Percentiles rank a stretch among this genome's conserved stretches.
phyloP scores from a whole-genome alignment of 495 filamentous ascomycete species.

The Aspergillus sclerotioniger region DNA sequence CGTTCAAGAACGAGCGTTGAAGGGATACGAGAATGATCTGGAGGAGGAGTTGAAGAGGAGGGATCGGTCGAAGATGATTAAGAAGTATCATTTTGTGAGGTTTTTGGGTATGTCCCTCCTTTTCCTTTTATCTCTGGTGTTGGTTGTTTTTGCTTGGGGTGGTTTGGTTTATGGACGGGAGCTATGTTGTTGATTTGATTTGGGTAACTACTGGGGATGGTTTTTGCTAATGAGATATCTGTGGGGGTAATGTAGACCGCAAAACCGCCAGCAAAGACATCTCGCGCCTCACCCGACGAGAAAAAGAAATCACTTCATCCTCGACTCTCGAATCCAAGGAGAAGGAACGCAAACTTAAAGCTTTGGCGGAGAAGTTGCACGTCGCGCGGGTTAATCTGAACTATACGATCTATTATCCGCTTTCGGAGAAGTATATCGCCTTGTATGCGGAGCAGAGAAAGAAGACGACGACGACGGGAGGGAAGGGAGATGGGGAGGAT shows the following conservation, averaged over 20 bases:
- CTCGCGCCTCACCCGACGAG: conserved; percentile 51
- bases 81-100: conserved; percentile 89
- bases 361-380: conserved; percentile 59
- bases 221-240: background rate
- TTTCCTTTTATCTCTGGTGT: background rate
- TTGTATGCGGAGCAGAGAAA: conserved; percentile 59
- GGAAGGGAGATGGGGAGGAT: conserved; percentile 17
- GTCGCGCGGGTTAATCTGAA: conserved; percentile 75
- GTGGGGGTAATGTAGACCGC: conserved; percentile 56
- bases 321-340: conserved; percentile 33
- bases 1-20: conserved; percentile 78
- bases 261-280: conserved; percentile 76
- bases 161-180: too few relatives aligned
- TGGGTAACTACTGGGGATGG: too few relatives aligned
- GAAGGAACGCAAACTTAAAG: conserved; percentile 44
- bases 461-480: conserved; percentile 18
- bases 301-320: conserved; percentile 44
- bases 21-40: conserved; percentile 71
- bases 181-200: too few relatives aligned
- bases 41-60: conserved; percentile 59
- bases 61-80: conserved; percentile 69
- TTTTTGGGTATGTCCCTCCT: conserved; percentile 63
- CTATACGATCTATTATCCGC: conserved; percentile 81
- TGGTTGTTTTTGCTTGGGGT: too few relatives aligned
- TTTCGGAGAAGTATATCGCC: conserved; percentile 74